A percentile compares a stretch with the other conserved stretches of the same genome.
Evolutionary conservation across 768 basidiomycete species (phyloP).

Genomic region (Suillus variegatus): DNA sequence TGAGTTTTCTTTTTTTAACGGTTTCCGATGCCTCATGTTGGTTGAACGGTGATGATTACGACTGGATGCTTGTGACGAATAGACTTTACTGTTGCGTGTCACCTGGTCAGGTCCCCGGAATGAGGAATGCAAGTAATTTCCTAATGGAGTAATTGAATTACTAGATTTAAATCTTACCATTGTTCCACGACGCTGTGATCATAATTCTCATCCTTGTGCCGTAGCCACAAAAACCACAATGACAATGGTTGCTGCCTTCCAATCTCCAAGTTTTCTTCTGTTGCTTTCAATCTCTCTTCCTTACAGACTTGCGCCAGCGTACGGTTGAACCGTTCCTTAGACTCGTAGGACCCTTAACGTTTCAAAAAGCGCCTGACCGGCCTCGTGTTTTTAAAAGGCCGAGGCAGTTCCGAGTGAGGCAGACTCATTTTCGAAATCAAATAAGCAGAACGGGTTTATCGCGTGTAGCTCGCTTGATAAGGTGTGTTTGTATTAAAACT

Average conservation of each 20-base stretch:
- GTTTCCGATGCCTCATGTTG: background rate
- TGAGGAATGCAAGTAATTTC: background rate
- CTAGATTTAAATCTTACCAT: background rate
- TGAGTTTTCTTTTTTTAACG: slow-evolving; percentile 3
- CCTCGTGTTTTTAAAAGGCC: slow-evolving; percentile 14
- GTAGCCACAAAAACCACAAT: background rate
- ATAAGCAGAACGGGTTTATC: background rate
- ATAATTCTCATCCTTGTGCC: background rate
- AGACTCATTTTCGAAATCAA: slow-evolving; percentile 3
- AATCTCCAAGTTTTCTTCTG: background rate
- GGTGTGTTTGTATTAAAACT: slow-evolving; percentile 2
- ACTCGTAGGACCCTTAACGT: background rate
- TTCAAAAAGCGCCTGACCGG: background rate
- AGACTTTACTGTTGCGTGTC: background rate
- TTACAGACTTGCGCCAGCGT: background rate
- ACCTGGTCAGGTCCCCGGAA: no score
- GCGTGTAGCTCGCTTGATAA: slow-evolving; percentile 12
- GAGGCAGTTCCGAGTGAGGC: background rate
- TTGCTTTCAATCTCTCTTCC: background rate
- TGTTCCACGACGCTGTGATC: slow-evolving; percentile 7
- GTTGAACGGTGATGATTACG: background rate
- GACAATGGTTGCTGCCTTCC: slow-evolving; percentile 1
- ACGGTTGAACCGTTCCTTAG: slow-evolving; percentile 11
- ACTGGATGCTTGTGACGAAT: slow-evolving; percentile 1
- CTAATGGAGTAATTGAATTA: background rate